Conservation (phyloP, 352 stramenopile species). For the Blastocystis hominis region DNA sequence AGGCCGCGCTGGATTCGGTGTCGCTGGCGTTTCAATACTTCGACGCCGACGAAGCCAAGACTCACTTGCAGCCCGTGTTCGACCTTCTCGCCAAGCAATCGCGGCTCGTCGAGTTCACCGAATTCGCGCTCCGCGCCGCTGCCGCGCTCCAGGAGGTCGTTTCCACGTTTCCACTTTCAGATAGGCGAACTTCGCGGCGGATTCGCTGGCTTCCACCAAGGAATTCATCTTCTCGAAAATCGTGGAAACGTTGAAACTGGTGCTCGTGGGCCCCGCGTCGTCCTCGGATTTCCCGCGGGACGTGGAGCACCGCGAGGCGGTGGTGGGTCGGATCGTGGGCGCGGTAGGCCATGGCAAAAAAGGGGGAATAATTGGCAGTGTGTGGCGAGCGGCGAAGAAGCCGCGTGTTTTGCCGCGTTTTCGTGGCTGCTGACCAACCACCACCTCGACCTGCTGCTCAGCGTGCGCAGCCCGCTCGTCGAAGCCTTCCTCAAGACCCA, state of each 20-base stretch:
- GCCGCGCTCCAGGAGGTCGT: background rate
- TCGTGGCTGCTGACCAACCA: background rate
- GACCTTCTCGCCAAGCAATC: background rate
- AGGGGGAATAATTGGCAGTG: no score
- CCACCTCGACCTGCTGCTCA: slow-evolving; percentile 4
- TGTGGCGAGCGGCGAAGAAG: background rate
- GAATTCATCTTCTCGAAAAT: background rate
- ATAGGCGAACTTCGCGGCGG: background rate
- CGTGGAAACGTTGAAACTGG: background rate
- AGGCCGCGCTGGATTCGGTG: background rate
- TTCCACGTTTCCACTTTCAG: background rate
- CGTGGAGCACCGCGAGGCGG: background rate
- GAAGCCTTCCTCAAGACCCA: background rate
- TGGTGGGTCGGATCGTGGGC: background rate
- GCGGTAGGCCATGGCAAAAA: background rate
- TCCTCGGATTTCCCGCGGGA: background rate
- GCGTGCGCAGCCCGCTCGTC: background rate
- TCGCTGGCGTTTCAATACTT: slow-evolving; percentile 24
- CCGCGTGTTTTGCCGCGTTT: slow-evolving; percentile 17
- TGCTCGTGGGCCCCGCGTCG: background rate
- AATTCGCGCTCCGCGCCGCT: background rate
- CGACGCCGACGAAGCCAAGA: background rate
- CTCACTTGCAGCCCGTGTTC: background rate
- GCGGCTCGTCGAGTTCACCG: background rate
- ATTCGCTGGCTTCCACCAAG: background rate